Conservation (phyloP, 2,329 filamentous ascomycete genomes). For the Aspergillus brasiliensis region DNA sequence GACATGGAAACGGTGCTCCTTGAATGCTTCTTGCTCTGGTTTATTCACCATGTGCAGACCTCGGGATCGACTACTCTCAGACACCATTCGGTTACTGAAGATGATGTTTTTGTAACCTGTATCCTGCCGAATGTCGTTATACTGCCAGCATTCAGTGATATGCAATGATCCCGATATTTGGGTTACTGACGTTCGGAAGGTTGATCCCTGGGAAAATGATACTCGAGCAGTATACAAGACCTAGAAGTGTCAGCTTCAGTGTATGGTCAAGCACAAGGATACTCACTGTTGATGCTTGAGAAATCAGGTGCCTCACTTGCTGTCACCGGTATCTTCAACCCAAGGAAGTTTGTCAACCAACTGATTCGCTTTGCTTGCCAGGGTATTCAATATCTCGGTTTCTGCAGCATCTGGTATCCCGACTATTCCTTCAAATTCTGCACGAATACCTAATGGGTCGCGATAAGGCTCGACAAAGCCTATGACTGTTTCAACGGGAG, state of each 20-base stretch:
- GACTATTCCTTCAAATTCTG: conserved; percentile 56
- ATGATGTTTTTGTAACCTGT: conserved; percentile 89
- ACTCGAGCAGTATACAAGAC: conserved; percentile 49
- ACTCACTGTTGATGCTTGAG: conserved; percentile 18
- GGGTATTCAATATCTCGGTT: conserved; percentile 20
- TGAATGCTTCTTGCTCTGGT: conserved; percentile 12
- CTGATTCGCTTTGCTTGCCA: conserved; percentile 11
- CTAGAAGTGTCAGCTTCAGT: conserved; percentile 24
- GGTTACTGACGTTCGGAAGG: conserved; percentile 52
- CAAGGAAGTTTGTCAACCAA: conserved; percentile 31
- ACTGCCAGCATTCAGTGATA: conserved; percentile 36
- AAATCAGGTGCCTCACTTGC: conserved; percentile 34
- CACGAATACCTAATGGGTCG: conserved; percentile 56
- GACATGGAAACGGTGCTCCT: conserved; percentile 15
- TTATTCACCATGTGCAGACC: conserved; percentile 17
- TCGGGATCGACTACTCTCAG: conserved; percentile 16
- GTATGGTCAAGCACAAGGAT: not conserved
- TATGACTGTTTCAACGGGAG: conserved; percentile 54
- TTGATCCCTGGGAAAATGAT: conserved; percentile 50
- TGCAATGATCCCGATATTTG: not conserved
- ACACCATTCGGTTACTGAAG: conserved; percentile 55
- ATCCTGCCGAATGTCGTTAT: conserved; percentile 76
- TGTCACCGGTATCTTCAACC: conserved; percentile 33
- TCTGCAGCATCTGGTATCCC: conserved; percentile 28
- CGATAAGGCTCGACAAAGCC: conserved; percentile 60